Conservation (phyloP, 106 monocot species). For the Dioscorea alata region DNA sequence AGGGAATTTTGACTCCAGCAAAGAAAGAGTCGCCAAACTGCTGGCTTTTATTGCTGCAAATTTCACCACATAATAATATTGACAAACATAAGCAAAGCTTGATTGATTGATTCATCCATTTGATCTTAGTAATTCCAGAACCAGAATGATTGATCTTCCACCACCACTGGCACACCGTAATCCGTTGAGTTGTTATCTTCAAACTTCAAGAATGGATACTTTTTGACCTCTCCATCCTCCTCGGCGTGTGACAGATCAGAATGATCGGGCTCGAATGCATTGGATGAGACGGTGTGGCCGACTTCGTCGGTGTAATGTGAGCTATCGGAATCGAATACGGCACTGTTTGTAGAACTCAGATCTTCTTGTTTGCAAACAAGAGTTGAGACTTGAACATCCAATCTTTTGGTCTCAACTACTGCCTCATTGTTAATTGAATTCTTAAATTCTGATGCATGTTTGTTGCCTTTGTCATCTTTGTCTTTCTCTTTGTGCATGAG, state of each 20-base stretch:
- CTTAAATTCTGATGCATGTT: not conserved
- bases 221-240: not conserved
- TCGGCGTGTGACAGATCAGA: not conserved
- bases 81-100: too few relatives aligned
- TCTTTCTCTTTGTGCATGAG: slow-evolving; percentile 18
- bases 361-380: slow-evolving; percentile 10
- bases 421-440: not conserved
- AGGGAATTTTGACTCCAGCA: too few relatives aligned
- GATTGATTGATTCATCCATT: too few relatives aligned
- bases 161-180: too few relatives aligned
- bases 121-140: too few relatives aligned
- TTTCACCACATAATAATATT: too few relatives aligned
- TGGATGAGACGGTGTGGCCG: not conserved
- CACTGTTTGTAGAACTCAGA: slow-evolving; percentile 27
- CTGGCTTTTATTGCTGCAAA: too few relatives aligned
- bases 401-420: slow-evolving; percentile 4
- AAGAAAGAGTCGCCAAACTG: too few relatives aligned
- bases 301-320: slow-evolving; percentile 9
- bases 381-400: too few relatives aligned
- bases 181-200: not conserved
- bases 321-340: slow-evolving; percentile 24
- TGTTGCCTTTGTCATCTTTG: not conserved
- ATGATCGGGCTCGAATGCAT: not conserved
- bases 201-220: not conserved
- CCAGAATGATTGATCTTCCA: too few relatives aligned